Conservation (phyloP, 306 rosid genomes). For the Pterocarpus santalinus region DNA sequence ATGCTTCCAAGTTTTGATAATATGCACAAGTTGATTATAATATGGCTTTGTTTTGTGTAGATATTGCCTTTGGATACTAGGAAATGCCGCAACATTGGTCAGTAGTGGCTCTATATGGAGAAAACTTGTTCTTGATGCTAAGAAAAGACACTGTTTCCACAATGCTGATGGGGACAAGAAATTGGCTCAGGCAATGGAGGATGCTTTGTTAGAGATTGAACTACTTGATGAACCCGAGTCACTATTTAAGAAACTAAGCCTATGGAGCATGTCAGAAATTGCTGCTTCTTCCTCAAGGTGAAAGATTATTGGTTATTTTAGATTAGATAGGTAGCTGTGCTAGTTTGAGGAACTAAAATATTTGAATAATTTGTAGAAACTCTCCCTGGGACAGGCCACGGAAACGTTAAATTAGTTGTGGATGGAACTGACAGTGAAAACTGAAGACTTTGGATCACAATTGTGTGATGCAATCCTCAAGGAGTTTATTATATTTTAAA, state of each 20-base stretch:
- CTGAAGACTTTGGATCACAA: too few relatives aligned
- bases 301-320: background rate
- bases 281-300: background rate
- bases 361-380: background rate
- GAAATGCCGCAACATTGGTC: constrained; percentile 56
- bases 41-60: constrained; percentile 9
- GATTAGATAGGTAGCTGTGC: too few relatives aligned
- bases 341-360: too few relatives aligned
- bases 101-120: constrained; percentile 52
- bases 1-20: too few relatives aligned
- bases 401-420: background rate
- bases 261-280: background rate
- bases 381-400: background rate
- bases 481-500: background rate
- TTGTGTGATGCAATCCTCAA: too few relatives aligned
- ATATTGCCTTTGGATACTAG: constrained; percentile 62
- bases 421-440: too few relatives aligned
- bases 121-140: constrained; percentile 56
- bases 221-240: constrained; percentile 31
- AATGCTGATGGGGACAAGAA: constrained; percentile 54
- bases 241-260: constrained; percentile 35
- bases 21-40: background rate
- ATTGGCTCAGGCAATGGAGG: constrained; percentile 43
- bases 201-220: constrained; percentile 41
- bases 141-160: constrained; percentile 53